Conservation (phyloP, 2,329 filamentous ascomycete species). For the Coniochaeta hoffmannii region DNA sequence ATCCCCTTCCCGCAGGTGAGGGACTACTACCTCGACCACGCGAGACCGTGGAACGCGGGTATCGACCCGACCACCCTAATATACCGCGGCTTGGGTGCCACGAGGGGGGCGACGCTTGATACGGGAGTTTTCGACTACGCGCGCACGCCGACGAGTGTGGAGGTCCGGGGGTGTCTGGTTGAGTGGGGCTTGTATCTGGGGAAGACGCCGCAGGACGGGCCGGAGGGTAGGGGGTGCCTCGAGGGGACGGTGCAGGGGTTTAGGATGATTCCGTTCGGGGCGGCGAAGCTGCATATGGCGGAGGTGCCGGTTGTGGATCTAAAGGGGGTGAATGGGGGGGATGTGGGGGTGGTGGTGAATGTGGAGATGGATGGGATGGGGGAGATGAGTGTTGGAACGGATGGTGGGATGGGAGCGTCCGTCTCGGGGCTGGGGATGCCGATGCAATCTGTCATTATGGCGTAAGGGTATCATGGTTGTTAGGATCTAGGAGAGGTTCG, state of each 20-base stretch:
- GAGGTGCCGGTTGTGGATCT: slow-evolving; percentile 6
- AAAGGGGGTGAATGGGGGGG: neutral
- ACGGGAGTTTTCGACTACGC: slow-evolving; percentile 8
- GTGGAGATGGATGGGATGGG: neutral
- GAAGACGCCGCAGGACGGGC: slow-evolving; percentile 7
- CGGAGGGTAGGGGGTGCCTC: slow-evolving; percentile 4
- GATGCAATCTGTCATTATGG: too few relatives aligned
- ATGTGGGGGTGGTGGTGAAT: neutral
- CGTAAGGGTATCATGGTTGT: too few relatives aligned
- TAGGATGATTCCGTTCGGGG: slow-evolving; percentile 11
- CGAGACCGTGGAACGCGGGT: slow-evolving; percentile 10
- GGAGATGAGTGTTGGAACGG: neutral
- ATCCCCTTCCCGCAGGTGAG: slow-evolving; percentile 10
- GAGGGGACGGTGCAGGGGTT: slow-evolving; percentile 2
- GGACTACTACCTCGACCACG: slow-evolving; percentile 10
- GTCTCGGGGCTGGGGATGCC: neutral
- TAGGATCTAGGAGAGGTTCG: too few relatives aligned
- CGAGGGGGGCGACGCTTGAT: neutral
- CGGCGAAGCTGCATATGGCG: slow-evolving; percentile 13
- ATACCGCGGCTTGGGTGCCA: slow-evolving; percentile 4
- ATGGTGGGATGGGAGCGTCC: neutral
- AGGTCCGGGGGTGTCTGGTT: slow-evolving; percentile 9
- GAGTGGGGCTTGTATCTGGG: slow-evolving; percentile 8
- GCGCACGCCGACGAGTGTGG: slow-evolving; percentile 5
- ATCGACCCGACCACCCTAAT: slow-evolving; percentile 9